Base-by-base conservation (phyloP, 441 rosid species). In the Biscutella laevigata region DNA sequence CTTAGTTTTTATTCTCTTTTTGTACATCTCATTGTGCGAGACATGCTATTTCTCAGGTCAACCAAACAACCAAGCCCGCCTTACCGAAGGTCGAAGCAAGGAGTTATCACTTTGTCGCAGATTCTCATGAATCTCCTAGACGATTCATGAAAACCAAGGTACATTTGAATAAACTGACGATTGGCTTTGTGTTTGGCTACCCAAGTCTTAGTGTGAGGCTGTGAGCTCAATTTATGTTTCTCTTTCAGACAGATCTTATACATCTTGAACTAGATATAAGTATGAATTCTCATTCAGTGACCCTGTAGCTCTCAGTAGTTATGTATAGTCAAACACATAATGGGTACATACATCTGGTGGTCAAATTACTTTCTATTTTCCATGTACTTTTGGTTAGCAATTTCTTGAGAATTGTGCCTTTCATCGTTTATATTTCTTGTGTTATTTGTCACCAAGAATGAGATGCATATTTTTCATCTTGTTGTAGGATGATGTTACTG, bases 21-120 rank as follows among this genome's bases (percentile, higher is more conserved):
- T 40, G 17, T 6, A n/a, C 51, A 26, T 44, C 43, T 36, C 48
- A 40, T 34, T 45, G 20, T 47, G 54, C 54, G 13, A 9, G 34
- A 29, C 12, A 30, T 47, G 37, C 17, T 48, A 4, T 47, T 32
- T 53, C 46, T 45, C 57, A 67, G 71, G 62, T 6, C 52, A 46
- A 26, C 27, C 57, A 41, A 32, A 14, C 39, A 53, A 32, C 25
- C 30, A 66, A 67, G 20, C 52, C 57, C 22, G 17, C 29, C 20
- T 53, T 59, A 39, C 26, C 25, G 39, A 53, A 53, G 57, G 41
- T 67, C 32, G 66, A 40, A 7, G 53, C 53, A 1, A 46, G 53
- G 66, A 60, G 66, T 44, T 60, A 60, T 60, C 61, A 47, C 20
- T 53, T 60, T 54, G 71, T 59, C 30, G 25, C 67, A 20, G 71